Evolutionary conservation across 2,329 filamentous ascomycete species (phyloP).

Genomic region (Talaromyces islandicus): DNA sequence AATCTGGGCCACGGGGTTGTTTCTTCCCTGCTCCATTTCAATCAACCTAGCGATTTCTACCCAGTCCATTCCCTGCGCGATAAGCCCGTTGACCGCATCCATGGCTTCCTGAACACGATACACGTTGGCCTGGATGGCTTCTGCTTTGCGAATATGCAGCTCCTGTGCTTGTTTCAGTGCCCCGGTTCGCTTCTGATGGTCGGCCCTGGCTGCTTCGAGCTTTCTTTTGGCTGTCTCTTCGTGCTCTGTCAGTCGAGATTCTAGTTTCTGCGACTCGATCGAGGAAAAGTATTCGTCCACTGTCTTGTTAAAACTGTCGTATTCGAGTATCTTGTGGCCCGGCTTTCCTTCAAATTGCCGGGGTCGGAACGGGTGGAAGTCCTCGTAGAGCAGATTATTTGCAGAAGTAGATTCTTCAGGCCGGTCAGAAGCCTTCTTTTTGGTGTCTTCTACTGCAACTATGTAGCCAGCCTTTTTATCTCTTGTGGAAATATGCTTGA

Average conservation of each 20-base stretch:
- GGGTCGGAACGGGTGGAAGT: slow-evolving; percentile 90
- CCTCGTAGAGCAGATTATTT: slow-evolving; percentile 67
- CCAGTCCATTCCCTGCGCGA: slow-evolving; percentile 96
- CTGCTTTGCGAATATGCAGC: slow-evolving; percentile 79
- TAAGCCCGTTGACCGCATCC: slow-evolving; percentile 84
- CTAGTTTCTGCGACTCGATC: slow-evolving; percentile 85
- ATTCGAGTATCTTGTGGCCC: slow-evolving; percentile 63
- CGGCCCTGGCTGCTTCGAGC: slow-evolving; percentile 73
- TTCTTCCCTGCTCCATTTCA: slow-evolving; percentile 72
- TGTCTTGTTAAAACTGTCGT: slow-evolving; percentile 82
- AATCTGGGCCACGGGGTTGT: slow-evolving; percentile 78
- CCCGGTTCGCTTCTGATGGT: slow-evolving; percentile 79
- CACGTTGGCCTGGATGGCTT: slow-evolving; percentile 82
- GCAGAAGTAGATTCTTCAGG: slow-evolving; percentile 26
- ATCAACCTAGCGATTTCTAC: slow-evolving; percentile 82
- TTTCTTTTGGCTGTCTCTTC: slow-evolving; percentile 78
- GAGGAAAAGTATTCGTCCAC: slow-evolving; percentile 98
- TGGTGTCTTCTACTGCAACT: slow-evolving; percentile 58
- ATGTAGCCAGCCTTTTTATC: slow-evolving; percentile 76
- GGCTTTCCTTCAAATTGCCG: slow-evolving; percentile 68
- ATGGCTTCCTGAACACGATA: slow-evolving; percentile 89
- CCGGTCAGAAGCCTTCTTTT: slow-evolving; percentile 20
- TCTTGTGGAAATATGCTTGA: slow-evolving; percentile 62
- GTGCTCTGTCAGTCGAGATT: slow-evolving; percentile 73
- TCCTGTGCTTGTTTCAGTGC: slow-evolving; percentile 76